These are phyloP conservation scores for Penicillium manginii DNA, from an alignment of 495 filamentous ascomycete species.

Conservation along the genomic window DNA sequence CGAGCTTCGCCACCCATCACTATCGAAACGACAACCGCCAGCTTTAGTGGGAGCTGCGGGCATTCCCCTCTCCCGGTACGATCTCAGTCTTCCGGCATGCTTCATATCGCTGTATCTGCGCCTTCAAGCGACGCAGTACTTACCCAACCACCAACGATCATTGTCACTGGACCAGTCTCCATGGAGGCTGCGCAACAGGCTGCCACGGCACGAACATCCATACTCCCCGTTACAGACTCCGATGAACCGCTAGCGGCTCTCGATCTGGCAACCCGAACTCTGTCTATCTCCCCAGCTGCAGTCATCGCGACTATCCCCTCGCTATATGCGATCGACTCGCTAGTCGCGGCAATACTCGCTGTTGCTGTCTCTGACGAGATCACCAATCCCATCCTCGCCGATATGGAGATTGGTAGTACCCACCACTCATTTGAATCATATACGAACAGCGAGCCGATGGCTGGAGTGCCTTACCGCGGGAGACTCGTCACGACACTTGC, in stretches of 20 bases:
- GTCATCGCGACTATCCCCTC: conserved; percentile 52
- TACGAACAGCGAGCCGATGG: not conserved
- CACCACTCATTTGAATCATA: conserved; percentile 11
- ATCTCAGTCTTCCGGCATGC: conserved; percentile 36
- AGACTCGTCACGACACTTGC: conserved; percentile 44
- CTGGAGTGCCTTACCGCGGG: conserved; percentile 28
- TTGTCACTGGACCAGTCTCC: conserved; percentile 44
- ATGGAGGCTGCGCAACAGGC: conserved; percentile 43
- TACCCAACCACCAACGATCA: conserved; percentile 43
- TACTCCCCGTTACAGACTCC: conserved; percentile 43
- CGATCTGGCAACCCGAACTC: conserved; percentile 51
- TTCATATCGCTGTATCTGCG: conserved; percentile 47
- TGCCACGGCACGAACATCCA: conserved; percentile 47
- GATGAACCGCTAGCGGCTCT: conserved; percentile 53
- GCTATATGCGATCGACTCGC: conserved; percentile 77
- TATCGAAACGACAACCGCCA: conserved; percentile 57
- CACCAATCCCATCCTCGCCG: conserved; percentile 41
- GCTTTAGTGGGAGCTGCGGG: conserved; percentile 57
- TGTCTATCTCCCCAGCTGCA: conserved; percentile 50
- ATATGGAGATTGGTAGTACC: conserved; percentile 38
- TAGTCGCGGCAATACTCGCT: conserved; percentile 67
- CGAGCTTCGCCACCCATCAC: conserved; percentile 71
- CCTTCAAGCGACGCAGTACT: conserved; percentile 30
- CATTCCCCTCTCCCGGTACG: conserved; percentile 62
- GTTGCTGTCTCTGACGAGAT: conserved; percentile 66